Conservation (phyloP, 164 flowering plant genomes). For the Dillenia turbinata region DNA sequence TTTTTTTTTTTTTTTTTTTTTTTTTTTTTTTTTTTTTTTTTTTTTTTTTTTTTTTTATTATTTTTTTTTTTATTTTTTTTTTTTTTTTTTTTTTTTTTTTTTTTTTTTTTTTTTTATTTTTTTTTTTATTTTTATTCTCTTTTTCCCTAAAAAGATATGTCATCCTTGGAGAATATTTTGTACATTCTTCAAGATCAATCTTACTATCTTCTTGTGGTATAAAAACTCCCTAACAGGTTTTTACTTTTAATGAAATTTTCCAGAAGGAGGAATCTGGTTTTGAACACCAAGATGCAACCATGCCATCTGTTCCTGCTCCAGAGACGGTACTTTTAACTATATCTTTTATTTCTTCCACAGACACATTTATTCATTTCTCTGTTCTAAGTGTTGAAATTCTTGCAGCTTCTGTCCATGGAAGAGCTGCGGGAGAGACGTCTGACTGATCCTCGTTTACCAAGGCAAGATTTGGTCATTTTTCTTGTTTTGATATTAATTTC, state of each 20-base stretch:
- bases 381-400: constrained; percentile 8
- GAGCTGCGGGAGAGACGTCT: constrained; percentile 73
- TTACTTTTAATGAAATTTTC: constrained; percentile 11
- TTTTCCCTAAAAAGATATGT: too few relatives aligned
- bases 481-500: too few relatives aligned
- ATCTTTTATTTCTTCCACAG: background rate
- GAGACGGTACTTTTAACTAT: constrained; percentile 46
- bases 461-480: constrained; percentile 27
- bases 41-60: too few relatives aligned
- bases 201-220: too few relatives aligned
- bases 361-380: background rate
- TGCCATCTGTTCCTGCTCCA: constrained; percentile 85
- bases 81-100: too few relatives aligned
- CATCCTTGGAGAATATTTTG: too few relatives aligned
- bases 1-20: too few relatives aligned
- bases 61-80: too few relatives aligned
- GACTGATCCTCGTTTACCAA: constrained; percentile 85
- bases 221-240: background rate
- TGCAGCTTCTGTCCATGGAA: constrained; percentile 86
- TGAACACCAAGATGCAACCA: constrained; percentile 69
- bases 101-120: too few relatives aligned
- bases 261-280: constrained; percentile 82
- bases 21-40: too few relatives aligned
- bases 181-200: too few relatives aligned
- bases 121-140: too few relatives aligned